Evolutionary conservation across 306 rosid species (phyloP), one percentile per base, ranked within the genome.

Genomic region (Cucumis cinereus): DNA sequence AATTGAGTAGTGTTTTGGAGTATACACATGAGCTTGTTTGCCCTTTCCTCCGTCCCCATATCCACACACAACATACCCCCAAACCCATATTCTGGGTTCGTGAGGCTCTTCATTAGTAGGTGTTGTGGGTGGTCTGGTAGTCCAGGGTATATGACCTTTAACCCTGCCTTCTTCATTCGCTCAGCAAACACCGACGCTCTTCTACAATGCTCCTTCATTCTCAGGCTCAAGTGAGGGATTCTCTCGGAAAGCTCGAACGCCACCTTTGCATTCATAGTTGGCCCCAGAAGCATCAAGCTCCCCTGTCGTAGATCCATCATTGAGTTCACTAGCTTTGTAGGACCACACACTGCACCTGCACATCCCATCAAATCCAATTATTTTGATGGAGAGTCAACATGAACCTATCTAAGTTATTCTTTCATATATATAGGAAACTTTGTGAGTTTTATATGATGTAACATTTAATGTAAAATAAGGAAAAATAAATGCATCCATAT

Each of bases 261-360:
- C 6, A 95, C 91, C 78, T 95, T 95, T 0, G 99, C 72, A 43
- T 95, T 92, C 99, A 95, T 95, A 2, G 99, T 95, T 5, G 99
- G 99, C 7, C 99, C 99, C 33, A 92, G 56, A 7, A 95, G 81
- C 99, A 95, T 92, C 20, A 95, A 78, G 12, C 93, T 41, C 1
- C 99, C 99, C 76, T 95, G 99, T 7, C 87, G 93, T 0, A 95
- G 85, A 49, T 92, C 90, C 99, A 95, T 92, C 99, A 95, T 95
- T 1, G 93, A 85, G 80, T 89, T 95, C 79, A 95, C 97, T 8
- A 95, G 68, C 33, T 69, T 81, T 50, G 86, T 91, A 0, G 92
- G 81, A 36, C 99, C 99, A 52, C 97, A 95, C 15, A 95, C 92
- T 7, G 89, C 98, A 1, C 99, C 99, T 94, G 73, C 75, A 50